Evolutionary conservation across 768 basidiomycete species (phyloP).

Genomic region (Mycena floridula): DNA sequence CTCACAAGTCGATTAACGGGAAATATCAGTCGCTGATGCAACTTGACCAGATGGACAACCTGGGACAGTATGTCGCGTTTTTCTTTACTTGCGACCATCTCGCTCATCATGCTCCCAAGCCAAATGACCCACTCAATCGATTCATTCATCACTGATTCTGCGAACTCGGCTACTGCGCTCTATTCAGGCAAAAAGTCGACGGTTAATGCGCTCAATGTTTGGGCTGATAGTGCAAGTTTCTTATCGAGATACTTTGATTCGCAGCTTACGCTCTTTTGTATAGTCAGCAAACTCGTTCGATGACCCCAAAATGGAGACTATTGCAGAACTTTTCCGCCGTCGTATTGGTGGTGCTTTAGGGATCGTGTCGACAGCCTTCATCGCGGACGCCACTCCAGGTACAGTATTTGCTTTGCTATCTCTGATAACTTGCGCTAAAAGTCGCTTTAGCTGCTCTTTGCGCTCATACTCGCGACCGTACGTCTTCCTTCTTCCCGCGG

Average conservation of each 20-base stretch:
- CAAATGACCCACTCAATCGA: constrained; percentile 45
- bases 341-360: constrained; percentile 33
- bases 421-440: constrained; percentile 6
- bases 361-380: constrained; percentile 39
- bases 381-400: constrained; percentile 40
- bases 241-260: not conserved
- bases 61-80: constrained; percentile 30
- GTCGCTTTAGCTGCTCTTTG: constrained; percentile 39
- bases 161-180: constrained; percentile 39
- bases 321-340: constrained; percentile 38
- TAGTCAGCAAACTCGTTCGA: constrained; percentile 35
- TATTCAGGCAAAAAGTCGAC: constrained; percentile 39
- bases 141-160: constrained; percentile 42
- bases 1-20: constrained; percentile 41
- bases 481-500: constrained; percentile 4
- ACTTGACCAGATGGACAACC: constrained; percentile 40
- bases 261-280: not conserved
- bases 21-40: constrained; percentile 41
- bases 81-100: constrained; percentile 11
- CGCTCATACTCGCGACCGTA: constrained; percentile 35
- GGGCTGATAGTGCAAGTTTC: constrained; percentile 32
- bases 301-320: constrained; percentile 39
- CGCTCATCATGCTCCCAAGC: constrained; percentile 19
- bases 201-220: constrained; percentile 36
- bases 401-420: constrained; percentile 4